A percentile compares a stretch with the other conserved stretches of the same genome.
phyloP scores from a whole-genome alignment of 2,329 filamentous ascomycete species.

The Neofusicoccum cordaticola region DNA sequence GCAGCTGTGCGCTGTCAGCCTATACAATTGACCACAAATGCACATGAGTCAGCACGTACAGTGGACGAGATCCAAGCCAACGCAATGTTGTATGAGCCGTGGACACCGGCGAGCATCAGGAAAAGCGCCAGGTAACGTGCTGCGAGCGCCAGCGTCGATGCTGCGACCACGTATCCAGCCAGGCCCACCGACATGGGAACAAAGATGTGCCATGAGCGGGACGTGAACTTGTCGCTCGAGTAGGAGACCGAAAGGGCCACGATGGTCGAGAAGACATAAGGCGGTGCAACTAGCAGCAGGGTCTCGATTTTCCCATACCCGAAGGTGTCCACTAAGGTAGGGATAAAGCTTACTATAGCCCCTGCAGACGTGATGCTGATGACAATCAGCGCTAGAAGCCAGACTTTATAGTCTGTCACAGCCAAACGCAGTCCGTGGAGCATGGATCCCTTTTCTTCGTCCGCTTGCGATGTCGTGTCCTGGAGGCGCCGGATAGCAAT shows the following conservation, averaged over 20 bases:
- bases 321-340: slow-evolving; percentile 16
- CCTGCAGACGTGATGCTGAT: slow-evolving; percentile 13
- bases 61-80: neutral
- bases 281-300: neutral
- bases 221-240: neutral
- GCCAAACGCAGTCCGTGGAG: slow-evolving; percentile 12
- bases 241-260: neutral
- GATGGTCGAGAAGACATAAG: neutral
- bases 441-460: neutral
- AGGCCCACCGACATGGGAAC: neutral
- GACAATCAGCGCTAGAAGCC: slow-evolving; percentile 12
- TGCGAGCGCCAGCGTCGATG: neutral
- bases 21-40: neutral
- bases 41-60: neutral
- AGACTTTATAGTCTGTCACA: slow-evolving; percentile 15
- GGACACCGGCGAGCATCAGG: neutral
- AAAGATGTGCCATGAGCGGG: neutral
- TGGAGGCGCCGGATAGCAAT: slow-evolving; percentile 13
- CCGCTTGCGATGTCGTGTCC: neutral
- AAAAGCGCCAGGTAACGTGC: slow-evolving; percentile 6
- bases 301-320: neutral
- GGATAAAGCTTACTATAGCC: slow-evolving; percentile 15
- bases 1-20: neutral
- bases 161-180: neutral
- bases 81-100: neutral